A percentile compares a stretch with the other conserved stretches of the same genome.
phyloP scores from a whole-genome alignment of 495 filamentous ascomycete species.

The Neurospora sp. region DNA sequence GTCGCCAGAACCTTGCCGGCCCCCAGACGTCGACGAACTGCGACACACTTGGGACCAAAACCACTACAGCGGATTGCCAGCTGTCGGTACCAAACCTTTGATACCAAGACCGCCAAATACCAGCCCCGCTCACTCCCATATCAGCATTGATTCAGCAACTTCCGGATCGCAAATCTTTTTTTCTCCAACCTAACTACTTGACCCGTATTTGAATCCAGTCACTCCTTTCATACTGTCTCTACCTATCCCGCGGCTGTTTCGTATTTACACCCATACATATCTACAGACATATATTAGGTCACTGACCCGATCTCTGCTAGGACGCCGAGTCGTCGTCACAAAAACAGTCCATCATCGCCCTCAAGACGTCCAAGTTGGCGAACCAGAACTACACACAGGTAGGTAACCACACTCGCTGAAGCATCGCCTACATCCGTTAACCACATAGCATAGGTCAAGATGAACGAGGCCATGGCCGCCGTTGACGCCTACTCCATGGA shows the following conservation, averaged over 20 bases:
- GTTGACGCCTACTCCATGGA: conserved; percentile 41
- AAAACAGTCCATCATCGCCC: conserved; percentile 33
- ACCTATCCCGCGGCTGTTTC: not conserved
- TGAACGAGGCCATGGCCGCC: conserved; percentile 26
- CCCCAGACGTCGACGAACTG: not conserved
- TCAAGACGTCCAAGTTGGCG: conserved; percentile 38
- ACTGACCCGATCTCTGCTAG: not conserved
- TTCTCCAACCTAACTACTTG: not conserved
- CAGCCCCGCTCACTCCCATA: not conserved
- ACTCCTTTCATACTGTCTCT: not conserved
- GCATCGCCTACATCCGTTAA: conserved; percentile 1
- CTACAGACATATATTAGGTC: not conserved
- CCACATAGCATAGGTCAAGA: conserved; percentile 23
- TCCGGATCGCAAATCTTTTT: not conserved
- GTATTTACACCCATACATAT: not conserved
- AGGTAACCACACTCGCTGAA: conserved; percentile 25
- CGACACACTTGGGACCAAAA: not conserved
- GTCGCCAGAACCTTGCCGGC: not conserved
- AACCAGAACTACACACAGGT: conserved; percentile 41
- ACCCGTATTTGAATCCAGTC: not conserved
- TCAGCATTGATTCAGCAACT: not conserved
- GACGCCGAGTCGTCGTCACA: conserved; percentile 8
- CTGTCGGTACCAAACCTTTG: not conserved
- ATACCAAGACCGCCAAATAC: not conserved
- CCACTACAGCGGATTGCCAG: not conserved